Evolutionary conservation across 805 yeast species (phyloP), one percentile per base, ranked within the genome.

Genomic region (Saccharomycopsis schoenii): DNA sequence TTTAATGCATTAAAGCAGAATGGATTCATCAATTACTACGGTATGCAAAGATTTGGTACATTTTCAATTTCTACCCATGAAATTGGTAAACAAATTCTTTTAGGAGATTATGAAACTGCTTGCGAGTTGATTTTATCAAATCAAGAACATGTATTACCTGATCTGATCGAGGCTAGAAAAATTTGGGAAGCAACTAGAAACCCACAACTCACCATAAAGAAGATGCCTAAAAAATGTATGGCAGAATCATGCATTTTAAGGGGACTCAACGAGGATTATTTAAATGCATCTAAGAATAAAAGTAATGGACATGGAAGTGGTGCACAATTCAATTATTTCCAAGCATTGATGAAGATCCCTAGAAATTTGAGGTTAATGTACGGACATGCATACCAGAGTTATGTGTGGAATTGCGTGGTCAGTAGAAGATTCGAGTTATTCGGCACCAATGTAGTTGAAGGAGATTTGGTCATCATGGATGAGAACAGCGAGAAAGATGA

Each of bases 21-120:
- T 36, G 99, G 99, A 0, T 94, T 89, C 68, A 86, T 94, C 65
- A 94, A 94, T 72, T 94, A 94, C 70, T 94, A 81, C 71, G 99
- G 99, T n/a, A 86, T 94, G 92, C 99, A 94, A 76, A 78, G 99
- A 69, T 94, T 94, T 71, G 99, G 99, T 36, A 92, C 99, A 0
- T 93, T 90, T 69, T 88, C 97, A 12, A 79, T 91, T 36, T 89
- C 98, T 1, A 92, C 99, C 0, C 97, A 94, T 72, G 81, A 79
- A 37, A 78, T 92, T 59, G 99, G 99, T 57, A 82, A 82, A 64
- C 79, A 79, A 64, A 77, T 93, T 34, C 74, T 94, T 57, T 77
- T 82, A 57, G 83, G 82, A 41, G 84, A 91, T 61, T 94, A 96
- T 91, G 80, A 86, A 67, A 79, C 76, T 14, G 97, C 96, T 1